Evolutionary conservation across 768 basidiomycete genomes (phyloP).

Genomic region (Tylopilus rubrobrunneus): DNA sequence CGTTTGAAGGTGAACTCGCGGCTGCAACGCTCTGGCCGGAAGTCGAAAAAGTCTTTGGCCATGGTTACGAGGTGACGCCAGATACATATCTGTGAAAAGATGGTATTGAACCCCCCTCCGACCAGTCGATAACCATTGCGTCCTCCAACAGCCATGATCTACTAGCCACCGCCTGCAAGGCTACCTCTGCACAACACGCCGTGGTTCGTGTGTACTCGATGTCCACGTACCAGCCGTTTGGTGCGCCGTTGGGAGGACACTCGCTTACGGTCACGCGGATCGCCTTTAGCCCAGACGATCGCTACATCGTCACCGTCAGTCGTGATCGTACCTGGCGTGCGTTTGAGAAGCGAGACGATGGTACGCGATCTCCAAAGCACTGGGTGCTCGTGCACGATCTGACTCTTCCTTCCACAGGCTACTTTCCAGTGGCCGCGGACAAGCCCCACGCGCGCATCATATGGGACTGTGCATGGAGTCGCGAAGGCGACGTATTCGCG

Average conservation of each 20-base stretch:
- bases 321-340: conserved; percentile 91
- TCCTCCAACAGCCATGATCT: conserved; percentile 65
- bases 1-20: conserved; percentile 90
- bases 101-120: background rate
- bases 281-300: conserved; percentile 84
- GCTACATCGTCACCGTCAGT: conserved; percentile 76
- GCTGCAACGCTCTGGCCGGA: conserved; percentile 94
- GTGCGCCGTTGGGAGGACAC: conserved; percentile 77
- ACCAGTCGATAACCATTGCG: conserved; percentile 75
- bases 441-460: conserved; percentile 92
- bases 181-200: conserved; percentile 85
- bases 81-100: background rate
- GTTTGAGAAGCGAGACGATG: conserved; percentile 50
- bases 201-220: conserved; percentile 81
- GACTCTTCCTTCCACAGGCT: conserved; percentile 40
- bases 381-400: background rate
- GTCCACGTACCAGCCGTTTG: conserved; percentile 63
- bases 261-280: conserved; percentile 86
- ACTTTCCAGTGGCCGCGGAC: conserved; percentile 58
- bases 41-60: conserved; percentile 93
- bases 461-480: conserved; percentile 91
- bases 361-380: conserved; percentile 23
- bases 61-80: conserved; percentile 82
- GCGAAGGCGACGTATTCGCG: conserved; percentile 74
- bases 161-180: conserved; percentile 88